Percentiles rank a stretch among this genome's conserved stretches.
Evolutionary conservation across 768 basidiomycete species (phyloP).

Genomic region (Austroboletus festivus): DNA sequence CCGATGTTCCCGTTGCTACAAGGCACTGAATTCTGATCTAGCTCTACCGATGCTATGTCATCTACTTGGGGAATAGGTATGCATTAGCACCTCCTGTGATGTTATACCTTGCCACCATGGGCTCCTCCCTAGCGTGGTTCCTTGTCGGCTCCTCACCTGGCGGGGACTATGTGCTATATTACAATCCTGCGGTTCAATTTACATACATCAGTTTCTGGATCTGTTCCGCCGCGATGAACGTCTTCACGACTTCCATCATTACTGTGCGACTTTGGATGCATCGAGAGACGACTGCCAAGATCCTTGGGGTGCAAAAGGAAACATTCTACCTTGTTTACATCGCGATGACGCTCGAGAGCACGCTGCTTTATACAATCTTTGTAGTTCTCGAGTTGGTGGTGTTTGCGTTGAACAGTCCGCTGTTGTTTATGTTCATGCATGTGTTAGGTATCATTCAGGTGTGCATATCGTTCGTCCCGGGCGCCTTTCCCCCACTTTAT

Average conservation of each 20-base stretch:
- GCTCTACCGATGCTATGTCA: constrained; percentile 23
- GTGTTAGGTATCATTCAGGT: constrained; percentile 21
- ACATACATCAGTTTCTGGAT: constrained; percentile 2
- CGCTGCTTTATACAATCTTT: constrained; percentile 13
- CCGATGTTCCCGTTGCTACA: background rate
- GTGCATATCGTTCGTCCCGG: too few species aligned
- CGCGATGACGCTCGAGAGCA: constrained; percentile 27
- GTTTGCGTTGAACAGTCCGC: constrained; percentile 20
- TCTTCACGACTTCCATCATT: constrained; percentile 15
- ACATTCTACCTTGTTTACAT: constrained; percentile 23
- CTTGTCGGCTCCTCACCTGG: background rate
- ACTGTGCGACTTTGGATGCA: constrained; percentile 15
- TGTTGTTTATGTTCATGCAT: constrained; percentile 21
- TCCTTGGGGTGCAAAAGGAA: constrained; percentile 13
- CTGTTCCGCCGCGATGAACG: constrained; percentile 12
- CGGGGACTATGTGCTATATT: background rate
- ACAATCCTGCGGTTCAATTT: background rate
- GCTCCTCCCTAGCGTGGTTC: constrained; percentile 18
- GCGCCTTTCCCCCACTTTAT: background rate
- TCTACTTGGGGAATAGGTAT: constrained; percentile 9
- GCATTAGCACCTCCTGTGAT: background rate
- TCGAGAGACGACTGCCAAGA: constrained; percentile 5
- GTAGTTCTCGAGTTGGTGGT: constrained; percentile 10
- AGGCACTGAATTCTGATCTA: background rate
- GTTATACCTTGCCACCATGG: constrained; percentile 17